Evolutionary conservation across 768 basidiomycete species (phyloP).

Genomic region (Kwoniella newhampshirensis): DNA sequence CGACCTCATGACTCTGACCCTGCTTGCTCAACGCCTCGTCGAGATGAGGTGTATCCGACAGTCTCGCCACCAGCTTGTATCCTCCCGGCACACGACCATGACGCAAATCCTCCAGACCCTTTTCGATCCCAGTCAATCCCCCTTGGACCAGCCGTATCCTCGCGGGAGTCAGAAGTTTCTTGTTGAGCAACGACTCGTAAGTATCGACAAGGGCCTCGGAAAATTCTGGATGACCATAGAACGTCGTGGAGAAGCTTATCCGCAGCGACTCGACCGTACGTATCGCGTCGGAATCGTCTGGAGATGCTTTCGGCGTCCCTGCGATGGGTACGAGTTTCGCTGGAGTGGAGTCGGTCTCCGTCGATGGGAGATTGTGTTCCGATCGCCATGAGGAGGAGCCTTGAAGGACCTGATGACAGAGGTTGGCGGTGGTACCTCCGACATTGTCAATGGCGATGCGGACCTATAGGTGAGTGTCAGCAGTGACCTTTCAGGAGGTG

Average conservation of each 20-base stretch:
- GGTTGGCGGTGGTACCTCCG: slow-evolving; percentile 17
- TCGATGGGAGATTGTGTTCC: neutral
- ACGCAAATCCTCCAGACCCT: slow-evolving; percentile 30
- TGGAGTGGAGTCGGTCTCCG: neutral
- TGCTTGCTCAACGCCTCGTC: too few species aligned
- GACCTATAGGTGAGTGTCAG: slow-evolving; percentile 25
- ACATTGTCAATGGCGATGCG: slow-evolving; percentile 37
- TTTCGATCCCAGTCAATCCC: slow-evolving; percentile 34
- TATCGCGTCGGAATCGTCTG: slow-evolving; percentile 6
- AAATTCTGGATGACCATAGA: slow-evolving; percentile 35
- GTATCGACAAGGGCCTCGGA: slow-evolving; percentile 23
- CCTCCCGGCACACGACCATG: slow-evolving; percentile 30
- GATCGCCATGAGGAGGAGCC: slow-evolving; percentile 20
- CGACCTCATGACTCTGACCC: too few species aligned
- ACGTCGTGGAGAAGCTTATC: slow-evolving; percentile 40
- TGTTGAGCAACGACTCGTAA: slow-evolving; percentile 13
- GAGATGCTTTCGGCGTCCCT: slow-evolving; percentile 15
- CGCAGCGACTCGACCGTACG: slow-evolving; percentile 21
- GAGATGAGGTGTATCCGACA: slow-evolving; percentile 21
- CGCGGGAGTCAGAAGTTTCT: slow-evolving; percentile 17
- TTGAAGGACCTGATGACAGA: slow-evolving; percentile 25
- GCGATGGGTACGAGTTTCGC: slow-evolving; percentile 32
- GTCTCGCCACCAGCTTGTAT: slow-evolving; percentile 30
- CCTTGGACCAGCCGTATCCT: slow-evolving; percentile 15
- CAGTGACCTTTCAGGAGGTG: too few species aligned